Evolutionary conservation across 208 protist species (phyloP), one percentile per base, ranked within the genome.

Genomic region (Trypanosoma congolense): DNA sequence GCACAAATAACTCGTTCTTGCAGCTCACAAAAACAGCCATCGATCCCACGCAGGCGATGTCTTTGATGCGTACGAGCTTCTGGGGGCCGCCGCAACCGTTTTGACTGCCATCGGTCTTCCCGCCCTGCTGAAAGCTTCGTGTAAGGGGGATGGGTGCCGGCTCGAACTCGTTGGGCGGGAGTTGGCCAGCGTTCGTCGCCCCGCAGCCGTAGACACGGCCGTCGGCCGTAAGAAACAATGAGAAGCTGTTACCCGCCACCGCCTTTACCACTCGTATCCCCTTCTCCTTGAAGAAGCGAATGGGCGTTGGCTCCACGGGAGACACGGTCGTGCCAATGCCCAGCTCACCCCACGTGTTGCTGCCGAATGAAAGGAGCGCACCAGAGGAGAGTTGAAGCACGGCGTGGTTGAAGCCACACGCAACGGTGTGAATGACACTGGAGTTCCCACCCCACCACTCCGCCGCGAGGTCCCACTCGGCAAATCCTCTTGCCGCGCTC

Each of bases 311-410:
- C 16, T 59, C 46, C 82, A 84, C 75, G 9, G 82, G 77, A 10
- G 77, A 76, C 35, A 72, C 65, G 22, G 77, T 87, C 38, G 26
- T 62, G 38, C 77, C 81, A 57, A 83, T 76, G 18, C 75, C 77
- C 18, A 90, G 65, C 47, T 90, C 82, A 35, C 82, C 82, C 77
- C 78, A 86, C 38, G 67, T 83, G 61, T 90, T 90, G 68, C 75
- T 78, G 14, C 82, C 82, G 49, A 77, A 90, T 2, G 75, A 63
- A 63, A 75, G 73, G 25, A 85, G 63, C 3, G 52, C 53, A 19
- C 77, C 82, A 43, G 61, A 61, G 19, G 57, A 76, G 10, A 90
- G 72, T 22, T 54, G 58, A 22, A 72, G 42, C 35, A 86, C 46
- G 0, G 72, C 50, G 57, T 90, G 82, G 59, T 86, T 83, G 59